Evolutionary conservation across 2,329 filamentous ascomycete genomes (phyloP).

Genomic region (Cyclaneusma minus): DNA sequence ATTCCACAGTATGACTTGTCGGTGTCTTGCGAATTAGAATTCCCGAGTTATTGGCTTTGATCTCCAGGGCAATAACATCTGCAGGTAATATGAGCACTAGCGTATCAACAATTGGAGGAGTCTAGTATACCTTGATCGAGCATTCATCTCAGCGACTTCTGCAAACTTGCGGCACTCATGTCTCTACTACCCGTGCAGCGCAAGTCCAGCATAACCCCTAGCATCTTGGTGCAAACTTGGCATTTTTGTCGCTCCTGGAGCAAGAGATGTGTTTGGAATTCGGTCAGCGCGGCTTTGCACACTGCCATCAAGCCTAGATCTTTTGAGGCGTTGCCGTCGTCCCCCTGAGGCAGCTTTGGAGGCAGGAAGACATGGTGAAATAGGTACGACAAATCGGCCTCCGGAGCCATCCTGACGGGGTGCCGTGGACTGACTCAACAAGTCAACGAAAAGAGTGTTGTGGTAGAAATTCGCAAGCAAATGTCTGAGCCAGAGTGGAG

Average conservation of each 20-base stretch:
- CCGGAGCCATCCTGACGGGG: conserved; percentile 1
- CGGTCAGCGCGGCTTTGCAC: conserved; percentile 2
- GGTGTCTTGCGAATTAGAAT: conserved; percentile 22
- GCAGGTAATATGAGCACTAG: too few relatives aligned
- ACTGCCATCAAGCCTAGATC: conserved; percentile 1
- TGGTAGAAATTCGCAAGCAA: too few relatives aligned
- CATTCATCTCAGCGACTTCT: conserved; percentile 3
- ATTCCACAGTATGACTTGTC: conserved; percentile 20
- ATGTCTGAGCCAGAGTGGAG: too few relatives aligned
- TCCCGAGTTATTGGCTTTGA: conserved; percentile 29
- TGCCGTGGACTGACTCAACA: background rate
- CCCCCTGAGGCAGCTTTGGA: conserved; percentile 26
- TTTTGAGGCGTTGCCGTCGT: conserved; percentile 13
- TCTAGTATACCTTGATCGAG: conserved; percentile 5
- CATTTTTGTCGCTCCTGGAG: conserved; percentile 3
- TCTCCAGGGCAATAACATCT: conserved; percentile 23
- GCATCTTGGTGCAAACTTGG: conserved; percentile 5
- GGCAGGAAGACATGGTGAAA: conserved; percentile 33
- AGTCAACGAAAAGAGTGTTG: too few relatives aligned
- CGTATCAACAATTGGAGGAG: too few relatives aligned
- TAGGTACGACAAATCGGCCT: conserved; percentile 15
- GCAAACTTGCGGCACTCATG: conserved; percentile 1
- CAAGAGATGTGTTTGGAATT: conserved; percentile 3
- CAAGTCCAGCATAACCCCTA: conserved; percentile 4
- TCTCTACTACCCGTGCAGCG: conserved; percentile 2